Evolutionary conservation across 2,329 filamentous ascomycete species (phyloP).

Genomic region (Teratosphaeria zuluensis): DNA sequence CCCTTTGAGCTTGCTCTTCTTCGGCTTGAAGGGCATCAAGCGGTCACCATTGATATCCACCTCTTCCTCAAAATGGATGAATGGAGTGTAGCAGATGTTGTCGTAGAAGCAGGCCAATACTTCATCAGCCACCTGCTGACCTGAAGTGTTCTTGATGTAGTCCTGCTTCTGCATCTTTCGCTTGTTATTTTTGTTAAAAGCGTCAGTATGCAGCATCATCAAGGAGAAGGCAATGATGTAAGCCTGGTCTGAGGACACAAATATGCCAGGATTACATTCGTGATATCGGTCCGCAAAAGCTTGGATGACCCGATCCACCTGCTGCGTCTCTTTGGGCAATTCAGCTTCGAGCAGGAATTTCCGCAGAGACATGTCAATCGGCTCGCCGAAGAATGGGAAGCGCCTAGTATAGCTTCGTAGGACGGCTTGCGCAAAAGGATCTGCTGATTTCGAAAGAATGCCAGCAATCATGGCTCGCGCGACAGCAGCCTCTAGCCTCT

Average conservation of each 20-base stretch:
- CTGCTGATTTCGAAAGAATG: slow-evolving; percentile 73
- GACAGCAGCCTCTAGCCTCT: slow-evolving; percentile 69
- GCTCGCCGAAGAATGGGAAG: slow-evolving; percentile 91
- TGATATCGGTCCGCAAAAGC: slow-evolving; percentile 95
- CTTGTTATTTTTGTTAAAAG: slow-evolving; percentile 99
- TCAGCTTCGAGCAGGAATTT: slow-evolving; percentile 96
- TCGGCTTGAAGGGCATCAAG: slow-evolving; percentile 59
- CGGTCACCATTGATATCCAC: slow-evolving; percentile 69
- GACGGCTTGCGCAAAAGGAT: slow-evolving; percentile 73
- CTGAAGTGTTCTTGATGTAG: slow-evolving; percentile 88
- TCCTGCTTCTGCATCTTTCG: slow-evolving; percentile 96
- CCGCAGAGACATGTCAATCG: slow-evolving; percentile 93
- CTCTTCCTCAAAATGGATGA: slow-evolving; percentile 95
- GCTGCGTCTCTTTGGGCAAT: slow-evolving; percentile 91
- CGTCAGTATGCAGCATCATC: slow-evolving; percentile 90
- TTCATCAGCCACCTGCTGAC: slow-evolving; percentile 86
- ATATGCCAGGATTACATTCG: slow-evolving; percentile 96
- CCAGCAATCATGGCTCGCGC: slow-evolving; percentile 76
- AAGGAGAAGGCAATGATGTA: slow-evolving; percentile 97
- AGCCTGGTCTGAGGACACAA: slow-evolving; percentile 81
- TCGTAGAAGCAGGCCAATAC: slow-evolving; percentile 95
- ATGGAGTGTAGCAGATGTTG: slow-evolving; percentile 96
- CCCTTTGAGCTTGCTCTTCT: slow-evolving; percentile 59
- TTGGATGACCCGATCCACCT: slow-evolving; percentile 89
- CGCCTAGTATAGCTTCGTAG: slow-evolving; percentile 90